A percentile compares a stretch with the other conserved stretches of the same genome.
These are phyloP conservation scores for Fomitopsis schrenkii DNA, from an alignment of 1,284 basidiomycete species.

Conservation along the genomic window DNA sequence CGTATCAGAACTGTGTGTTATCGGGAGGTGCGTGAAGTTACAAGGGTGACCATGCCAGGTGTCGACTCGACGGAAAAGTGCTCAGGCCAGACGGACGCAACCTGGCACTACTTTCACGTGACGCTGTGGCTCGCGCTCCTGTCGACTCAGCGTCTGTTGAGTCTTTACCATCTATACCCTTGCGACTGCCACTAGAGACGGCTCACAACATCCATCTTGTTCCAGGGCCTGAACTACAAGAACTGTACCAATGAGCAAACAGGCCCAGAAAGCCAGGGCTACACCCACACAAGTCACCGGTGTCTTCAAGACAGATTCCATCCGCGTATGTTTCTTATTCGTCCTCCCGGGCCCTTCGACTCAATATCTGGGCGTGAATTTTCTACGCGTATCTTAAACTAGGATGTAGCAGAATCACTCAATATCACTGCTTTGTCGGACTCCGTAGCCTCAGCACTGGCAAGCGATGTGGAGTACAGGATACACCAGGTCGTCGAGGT, in stretches of 20 bases:
- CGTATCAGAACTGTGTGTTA: too few relatives aligned
- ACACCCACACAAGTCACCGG: constrained; percentile 44
- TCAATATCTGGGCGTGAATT: background rate
- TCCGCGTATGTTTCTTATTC: constrained; percentile 42
- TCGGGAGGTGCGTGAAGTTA: too few relatives aligned
- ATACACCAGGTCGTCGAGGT: constrained; percentile 93
- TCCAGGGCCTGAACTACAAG: background rate
- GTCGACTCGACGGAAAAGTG: too few relatives aligned
- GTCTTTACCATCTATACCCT: too few relatives aligned
- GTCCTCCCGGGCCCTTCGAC: background rate
- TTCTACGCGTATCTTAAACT: background rate
- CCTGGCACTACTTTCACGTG: too few relatives aligned
- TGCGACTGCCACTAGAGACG: too few relatives aligned
- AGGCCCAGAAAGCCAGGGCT: constrained; percentile 11
- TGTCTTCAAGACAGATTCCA: constrained; percentile 61
- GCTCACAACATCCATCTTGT: too few relatives aligned
- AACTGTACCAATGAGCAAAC: constrained; percentile 14
- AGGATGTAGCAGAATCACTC: constrained; percentile 93
- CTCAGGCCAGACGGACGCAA: too few relatives aligned
- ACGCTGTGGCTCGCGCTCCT: too few relatives aligned
- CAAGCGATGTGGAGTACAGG: constrained; percentile 96
- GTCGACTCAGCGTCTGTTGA: too few relatives aligned
- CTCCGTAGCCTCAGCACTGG: constrained; percentile 78
- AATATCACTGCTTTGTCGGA: constrained; percentile 81
- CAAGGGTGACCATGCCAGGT: too few relatives aligned